Evolutionary conservation across 73 alveolate species (phyloP).

Genomic region (Tetrahymena borealis): DNA sequence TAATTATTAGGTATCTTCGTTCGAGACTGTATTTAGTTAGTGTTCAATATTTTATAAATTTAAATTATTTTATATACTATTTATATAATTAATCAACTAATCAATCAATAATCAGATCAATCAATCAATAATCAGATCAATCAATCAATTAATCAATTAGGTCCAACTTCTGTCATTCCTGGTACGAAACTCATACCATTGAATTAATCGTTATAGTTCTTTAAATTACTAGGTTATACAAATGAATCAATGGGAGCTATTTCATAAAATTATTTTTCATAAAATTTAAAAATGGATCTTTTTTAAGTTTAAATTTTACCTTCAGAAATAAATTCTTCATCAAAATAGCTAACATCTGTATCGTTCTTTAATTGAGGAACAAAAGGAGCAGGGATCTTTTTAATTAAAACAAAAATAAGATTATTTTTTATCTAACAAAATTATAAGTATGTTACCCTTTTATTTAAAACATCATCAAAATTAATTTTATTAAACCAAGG

Average conservation of each 20-base stretch:
- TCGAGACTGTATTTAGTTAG: too few relatives aligned
- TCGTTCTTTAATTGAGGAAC: conserved; percentile 50
- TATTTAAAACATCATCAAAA: conserved; percentile 72
- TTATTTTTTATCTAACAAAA: neutral
- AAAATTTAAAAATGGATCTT: neutral
- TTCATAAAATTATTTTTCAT: neutral
- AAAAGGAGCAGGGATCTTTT: conserved; percentile 57
- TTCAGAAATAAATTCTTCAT: conserved; percentile 19
- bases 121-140: neutral
- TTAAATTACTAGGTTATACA: neutral
- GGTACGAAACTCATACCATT: neutral
- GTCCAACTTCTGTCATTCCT: neutral
- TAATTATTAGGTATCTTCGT: too few relatives aligned
- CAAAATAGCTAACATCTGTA: conserved; percentile 20
- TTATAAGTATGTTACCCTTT: conserved; percentile 32
- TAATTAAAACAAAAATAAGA: neutral
- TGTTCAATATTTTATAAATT: too few relatives aligned
- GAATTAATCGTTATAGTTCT: neutral
- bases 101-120: neutral
- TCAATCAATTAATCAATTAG: neutral
- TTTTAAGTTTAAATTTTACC: conserved; percentile 13
- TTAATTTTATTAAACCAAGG: conserved; percentile 88
- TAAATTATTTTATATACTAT: too few relatives aligned
- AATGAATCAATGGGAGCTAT: neutral
- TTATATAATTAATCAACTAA: too few relatives aligned